phyloP scores from a whole-genome alignment of 306 rosid species.

The Sesbania bispinosa region DNA sequence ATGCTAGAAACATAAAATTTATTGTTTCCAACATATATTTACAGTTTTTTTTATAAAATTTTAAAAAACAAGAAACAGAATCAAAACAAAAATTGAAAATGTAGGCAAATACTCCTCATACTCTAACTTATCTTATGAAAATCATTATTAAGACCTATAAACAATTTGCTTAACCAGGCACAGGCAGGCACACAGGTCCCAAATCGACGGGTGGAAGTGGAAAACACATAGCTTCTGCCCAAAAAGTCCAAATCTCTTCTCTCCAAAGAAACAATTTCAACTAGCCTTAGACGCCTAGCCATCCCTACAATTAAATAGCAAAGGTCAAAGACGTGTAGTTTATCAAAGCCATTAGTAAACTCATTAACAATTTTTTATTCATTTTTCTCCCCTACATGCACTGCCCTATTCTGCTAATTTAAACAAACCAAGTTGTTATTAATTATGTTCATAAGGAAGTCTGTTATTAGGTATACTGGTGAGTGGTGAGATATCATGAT shows the following conservation, averaged over 20 bases:
- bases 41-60: too few relatives aligned
- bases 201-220: constrained; percentile 14
- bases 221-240: constrained; percentile 24
- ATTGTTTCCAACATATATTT: too few relatives aligned
- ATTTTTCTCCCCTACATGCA: not conserved
- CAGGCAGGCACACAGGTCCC: not conserved
- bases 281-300: not conserved
- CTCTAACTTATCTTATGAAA: too few relatives aligned
- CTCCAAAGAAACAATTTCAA: not conserved
- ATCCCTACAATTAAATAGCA: not conserved
- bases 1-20: too few relatives aligned
- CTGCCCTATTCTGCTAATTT: not conserved
- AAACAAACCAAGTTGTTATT: not conserved
- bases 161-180: not conserved
- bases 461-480: not conserved
- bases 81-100: too few relatives aligned
- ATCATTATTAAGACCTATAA: too few relatives aligned
- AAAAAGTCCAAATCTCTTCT: not conserved
- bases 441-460: not conserved
- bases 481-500: not conserved
- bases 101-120: too few relatives aligned
- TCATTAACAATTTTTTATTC: not conserved
- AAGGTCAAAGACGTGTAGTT: constrained; percentile 14
- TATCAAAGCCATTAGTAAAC: constrained; percentile 9
- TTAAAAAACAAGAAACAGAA: too few relatives aligned